phyloP scores from a whole-genome alignment of 2,329 filamentous ascomycete species.

The Scytalidium sp. region DNA sequence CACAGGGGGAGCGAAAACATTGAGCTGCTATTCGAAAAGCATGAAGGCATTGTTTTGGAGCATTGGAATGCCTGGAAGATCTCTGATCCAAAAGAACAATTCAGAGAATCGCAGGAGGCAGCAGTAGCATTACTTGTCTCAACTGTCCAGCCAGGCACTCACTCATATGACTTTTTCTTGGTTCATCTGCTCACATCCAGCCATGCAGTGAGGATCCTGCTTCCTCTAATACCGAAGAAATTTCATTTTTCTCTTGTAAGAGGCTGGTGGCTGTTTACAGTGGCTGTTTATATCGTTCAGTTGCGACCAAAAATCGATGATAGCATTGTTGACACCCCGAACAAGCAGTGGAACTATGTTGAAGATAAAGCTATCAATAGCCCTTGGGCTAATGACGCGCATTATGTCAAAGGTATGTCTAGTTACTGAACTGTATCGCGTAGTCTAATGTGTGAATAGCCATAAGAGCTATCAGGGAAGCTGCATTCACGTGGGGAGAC shows the following conservation, averaged over 20 bases:
- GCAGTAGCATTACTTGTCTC: slow-evolving; percentile 61
- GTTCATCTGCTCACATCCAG: slow-evolving; percentile 81
- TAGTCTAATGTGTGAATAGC: slow-evolving; percentile 36
- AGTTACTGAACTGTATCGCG: not conserved
- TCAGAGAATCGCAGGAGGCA: slow-evolving; percentile 66
- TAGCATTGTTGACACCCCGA: slow-evolving; percentile 52
- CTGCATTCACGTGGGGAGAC: slow-evolving; percentile 72
- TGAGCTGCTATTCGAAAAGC: slow-evolving; percentile 62
- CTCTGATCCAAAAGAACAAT: slow-evolving; percentile 67
- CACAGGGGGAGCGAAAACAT: slow-evolving; percentile 61
- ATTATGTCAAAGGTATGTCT: slow-evolving; percentile 75
- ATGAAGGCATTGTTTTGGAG: slow-evolving; percentile 70
- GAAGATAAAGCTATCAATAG: slow-evolving; percentile 68
- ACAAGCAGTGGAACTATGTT: slow-evolving; percentile 73
- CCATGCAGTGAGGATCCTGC: slow-evolving; percentile 81
- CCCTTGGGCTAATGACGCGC: slow-evolving; percentile 66
- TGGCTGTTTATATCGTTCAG: slow-evolving; percentile 75
- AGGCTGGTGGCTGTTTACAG: slow-evolving; percentile 85
- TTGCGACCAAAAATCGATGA: slow-evolving; percentile 69
- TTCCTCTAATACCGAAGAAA: slow-evolving; percentile 71
- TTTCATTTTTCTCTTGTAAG: slow-evolving; percentile 73
- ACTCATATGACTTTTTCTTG: slow-evolving; percentile 78
- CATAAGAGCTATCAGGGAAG: slow-evolving; percentile 71
- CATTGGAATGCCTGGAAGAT: slow-evolving; percentile 91
- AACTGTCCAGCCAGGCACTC: slow-evolving; percentile 52